phyloP scores from a whole-genome alignment of 2,329 filamentous ascomycete genomes.

The Phaeosphaeria sp. region DNA sequence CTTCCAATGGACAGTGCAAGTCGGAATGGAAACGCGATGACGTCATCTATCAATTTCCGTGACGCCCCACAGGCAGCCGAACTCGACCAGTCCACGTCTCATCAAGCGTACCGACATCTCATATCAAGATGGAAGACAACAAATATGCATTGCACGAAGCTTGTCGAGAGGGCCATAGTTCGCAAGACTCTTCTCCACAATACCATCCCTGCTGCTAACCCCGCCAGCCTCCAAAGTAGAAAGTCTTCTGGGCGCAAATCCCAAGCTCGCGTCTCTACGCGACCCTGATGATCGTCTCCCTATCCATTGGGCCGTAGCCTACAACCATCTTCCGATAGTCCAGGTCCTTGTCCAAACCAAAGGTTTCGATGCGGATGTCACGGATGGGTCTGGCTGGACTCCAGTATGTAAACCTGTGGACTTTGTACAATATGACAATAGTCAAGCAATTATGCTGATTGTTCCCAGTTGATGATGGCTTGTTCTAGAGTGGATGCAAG shows the following conservation, averaged over 20 bases:
- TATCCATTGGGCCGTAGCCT: conserved; percentile 92
- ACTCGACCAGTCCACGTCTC: not conserved
- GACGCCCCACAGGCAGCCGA: not conserved
- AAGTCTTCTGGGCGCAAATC: conserved; percentile 77
- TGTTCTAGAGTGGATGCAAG: conserved; percentile 76
- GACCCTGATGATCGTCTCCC: conserved; percentile 90
- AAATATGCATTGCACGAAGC: conserved; percentile 87
- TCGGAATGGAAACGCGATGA: not conserved
- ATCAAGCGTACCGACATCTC: not conserved
- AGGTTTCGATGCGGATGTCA: conserved; percentile 82
- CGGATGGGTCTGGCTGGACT: conserved; percentile 83
- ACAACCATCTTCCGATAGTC: conserved; percentile 78
- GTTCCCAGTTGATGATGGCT: conserved; percentile 72
- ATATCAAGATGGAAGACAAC: conserved; percentile 33
- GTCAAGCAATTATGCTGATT: not conserved
- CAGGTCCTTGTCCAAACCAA: conserved; percentile 73
- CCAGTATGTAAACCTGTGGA: conserved; percentile 44
- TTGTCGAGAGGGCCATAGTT: conserved; percentile 83
- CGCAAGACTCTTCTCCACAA: conserved; percentile 29
- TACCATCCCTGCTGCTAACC: conserved; percentile 68
- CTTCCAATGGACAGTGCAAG: too few relatives aligned
- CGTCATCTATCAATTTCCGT: not conserved
- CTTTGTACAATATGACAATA: not conserved
- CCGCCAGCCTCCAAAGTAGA: conserved; percentile 71
- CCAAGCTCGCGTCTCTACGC: conserved; percentile 73